Evolutionary conservation across 176 grass and related monocot genomes (phyloP).

Genomic region (Secale cereale): DNA sequence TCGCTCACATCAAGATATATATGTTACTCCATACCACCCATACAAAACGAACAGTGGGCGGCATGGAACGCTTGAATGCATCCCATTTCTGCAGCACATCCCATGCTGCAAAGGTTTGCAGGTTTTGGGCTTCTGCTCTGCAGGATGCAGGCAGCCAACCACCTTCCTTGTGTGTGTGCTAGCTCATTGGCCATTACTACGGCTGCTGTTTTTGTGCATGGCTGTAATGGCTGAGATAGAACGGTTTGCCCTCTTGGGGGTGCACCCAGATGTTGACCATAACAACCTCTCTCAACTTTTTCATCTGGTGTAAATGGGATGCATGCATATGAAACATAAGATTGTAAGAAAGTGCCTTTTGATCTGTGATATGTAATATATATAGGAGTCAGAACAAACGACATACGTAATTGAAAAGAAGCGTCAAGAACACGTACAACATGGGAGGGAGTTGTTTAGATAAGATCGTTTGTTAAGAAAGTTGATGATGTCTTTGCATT

Average conservation of each 20-base stretch:
- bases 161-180: constrained; percentile 32
- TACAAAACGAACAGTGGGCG: constrained; percentile 30
- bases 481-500: constrained; percentile 5
- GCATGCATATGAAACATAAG: background rate
- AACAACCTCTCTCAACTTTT: constrained; percentile 1
- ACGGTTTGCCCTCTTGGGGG: constrained; percentile 39
- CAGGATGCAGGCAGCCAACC: constrained; percentile 34
- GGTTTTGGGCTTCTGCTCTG: constrained; percentile 26
- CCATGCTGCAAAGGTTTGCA: constrained; percentile 34
- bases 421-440: constrained; percentile 7
- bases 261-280: constrained; percentile 31
- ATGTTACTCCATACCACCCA: constrained; percentile 35
- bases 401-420: background rate
- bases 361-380: background rate
- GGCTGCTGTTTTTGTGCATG: constrained; percentile 37
- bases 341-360: background rate
- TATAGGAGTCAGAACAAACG: background rate
- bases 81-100: constrained; percentile 35
- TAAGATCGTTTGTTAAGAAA: constrained; percentile 10
- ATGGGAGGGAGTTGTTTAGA: background rate
- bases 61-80: constrained; percentile 44
- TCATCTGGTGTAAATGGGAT: background rate
- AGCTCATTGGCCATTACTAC: constrained; percentile 30
- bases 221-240: constrained; percentile 31
- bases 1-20: constrained; percentile 16